phyloP scores from a whole-genome alignment of 75 land plant genomes.

The Selaginella moellendorffii region DNA sequence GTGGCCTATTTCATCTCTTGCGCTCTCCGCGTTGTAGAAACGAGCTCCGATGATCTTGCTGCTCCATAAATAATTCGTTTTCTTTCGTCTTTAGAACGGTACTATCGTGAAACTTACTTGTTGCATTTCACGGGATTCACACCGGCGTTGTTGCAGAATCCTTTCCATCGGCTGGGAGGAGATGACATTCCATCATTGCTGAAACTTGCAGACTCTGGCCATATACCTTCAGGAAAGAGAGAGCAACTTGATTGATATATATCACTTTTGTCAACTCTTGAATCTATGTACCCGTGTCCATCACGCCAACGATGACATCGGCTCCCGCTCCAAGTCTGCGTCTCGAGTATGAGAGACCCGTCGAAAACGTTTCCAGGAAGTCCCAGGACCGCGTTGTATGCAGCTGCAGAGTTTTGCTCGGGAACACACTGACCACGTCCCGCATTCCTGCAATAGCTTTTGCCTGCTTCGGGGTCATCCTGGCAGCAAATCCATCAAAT shows the following conservation, averaged over 20 bases:
- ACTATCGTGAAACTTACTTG: neutral
- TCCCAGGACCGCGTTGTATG: neutral
- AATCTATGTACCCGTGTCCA: neutral
- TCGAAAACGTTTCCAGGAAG: too few species aligned
- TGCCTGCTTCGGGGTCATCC: conserved; percentile 27
- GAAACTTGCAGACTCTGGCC: neutral
- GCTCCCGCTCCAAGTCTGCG: neutral
- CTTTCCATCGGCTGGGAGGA: neutral
- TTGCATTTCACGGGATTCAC: neutral
- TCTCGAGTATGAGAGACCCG: neutral
- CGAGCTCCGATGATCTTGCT: neutral
- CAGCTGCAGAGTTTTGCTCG: neutral
- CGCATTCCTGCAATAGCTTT: neutral
- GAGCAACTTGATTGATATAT: neutral
- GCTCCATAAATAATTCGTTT: neutral
- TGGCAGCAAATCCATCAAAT: conserved; percentile 48
- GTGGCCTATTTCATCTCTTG: neutral
- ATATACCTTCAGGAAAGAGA: neutral
- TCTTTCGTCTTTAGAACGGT: neutral
- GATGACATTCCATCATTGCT: neutral
- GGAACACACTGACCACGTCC: neutral
- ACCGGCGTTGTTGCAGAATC: neutral
- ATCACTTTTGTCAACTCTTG: neutral
- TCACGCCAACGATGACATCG: neutral
- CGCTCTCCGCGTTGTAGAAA: neutral